phyloP scores from a whole-genome alignment of 805 yeast genomes.

The Saturnispora dispora region DNA sequence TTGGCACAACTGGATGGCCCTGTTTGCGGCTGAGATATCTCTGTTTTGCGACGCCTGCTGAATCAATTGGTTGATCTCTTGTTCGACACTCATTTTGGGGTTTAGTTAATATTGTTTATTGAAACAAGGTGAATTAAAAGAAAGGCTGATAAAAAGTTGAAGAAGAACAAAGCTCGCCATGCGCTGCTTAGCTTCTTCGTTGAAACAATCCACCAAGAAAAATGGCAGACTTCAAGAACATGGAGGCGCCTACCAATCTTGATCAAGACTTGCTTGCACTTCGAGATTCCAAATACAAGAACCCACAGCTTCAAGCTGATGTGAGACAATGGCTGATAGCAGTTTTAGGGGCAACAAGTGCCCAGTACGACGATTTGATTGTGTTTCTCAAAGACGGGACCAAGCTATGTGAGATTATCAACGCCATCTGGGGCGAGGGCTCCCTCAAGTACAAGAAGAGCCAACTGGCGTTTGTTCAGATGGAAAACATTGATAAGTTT shows the following conservation, averaged over 20 bases:
- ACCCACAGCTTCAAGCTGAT: constrained; percentile 23
- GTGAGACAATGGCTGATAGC: constrained; percentile 46
- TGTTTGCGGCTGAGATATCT: constrained; percentile 12
- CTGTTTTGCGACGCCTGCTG: constrained; percentile 10
- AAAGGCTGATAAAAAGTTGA: neutral
- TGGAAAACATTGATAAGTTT: constrained; percentile 79
- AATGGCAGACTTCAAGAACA: neutral
- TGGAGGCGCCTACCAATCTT: constrained; percentile 35
- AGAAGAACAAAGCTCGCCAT: neutral
- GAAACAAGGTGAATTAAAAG: neutral
- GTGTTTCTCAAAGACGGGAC: constrained; percentile 55
- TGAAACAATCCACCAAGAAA: too few species aligned
- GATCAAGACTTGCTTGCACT: constrained; percentile 52
- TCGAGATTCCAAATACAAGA: constrained; percentile 44
- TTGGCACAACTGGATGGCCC: constrained; percentile 18
- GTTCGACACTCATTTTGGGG: neutral
- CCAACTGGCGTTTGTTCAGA: constrained; percentile 67
- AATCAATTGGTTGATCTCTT: neutral
- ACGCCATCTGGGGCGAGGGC: constrained; percentile 31
- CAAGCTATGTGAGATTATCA: constrained; percentile 39
- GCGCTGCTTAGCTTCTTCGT: neutral
- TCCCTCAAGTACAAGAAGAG: constrained; percentile 47
- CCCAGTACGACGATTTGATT: constrained; percentile 34
- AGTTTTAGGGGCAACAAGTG: constrained; percentile 24
- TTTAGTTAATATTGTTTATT: neutral